Base-by-base conservation (phyloP, 2,329 filamentous ascomycete species). In the Fusarium continuum region DNA sequence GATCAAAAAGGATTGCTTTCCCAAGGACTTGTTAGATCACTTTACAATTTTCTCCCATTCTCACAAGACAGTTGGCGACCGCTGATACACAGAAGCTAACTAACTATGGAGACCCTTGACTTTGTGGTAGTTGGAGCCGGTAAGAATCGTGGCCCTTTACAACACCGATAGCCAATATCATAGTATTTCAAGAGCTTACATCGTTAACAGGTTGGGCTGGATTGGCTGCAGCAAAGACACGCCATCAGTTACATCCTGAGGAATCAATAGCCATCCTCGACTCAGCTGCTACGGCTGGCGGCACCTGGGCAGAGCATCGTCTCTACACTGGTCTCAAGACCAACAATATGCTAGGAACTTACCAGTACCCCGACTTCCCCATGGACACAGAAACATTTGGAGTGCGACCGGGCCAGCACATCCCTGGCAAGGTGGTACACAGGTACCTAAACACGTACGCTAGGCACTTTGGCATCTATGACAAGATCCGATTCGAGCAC, bases 281-380 rank as follows among this genome's bases (percentile, higher is more conserved):
- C 40, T 76, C 80, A 6, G 79, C 81, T 10, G 72, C 79, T 11
- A 83, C 84, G 0, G 69, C 88, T 6, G 91, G 91, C 2, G 91
- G 91, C 5, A 86, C 87, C 14, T 93, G 90, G 91, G 84, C 87
- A 8, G 79, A 85, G 52, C 79, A 89, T 31, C 83, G 89, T 2
- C 75, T 92, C 1, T 90, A 93, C 72, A 84, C 87, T 0, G 87
- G 85, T 2, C 80, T 94, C 43, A 90, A 87, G 68, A 88, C 85
- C 48, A 93, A 94, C 75, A 93, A 93, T 69, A 83, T 91, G 72
- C 73, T 88, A 10, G 90, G 90, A 4, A 89, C 86, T 0, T 91
- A 88, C 65, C 89, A 93, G 73, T 92, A 85, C 68, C 85, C 86
- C 0, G 91, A 92, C 67, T 91, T 91, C 57, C 88, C 89, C 16